Percentiles rank a stretch among this genome's conserved stretches.
These are phyloP conservation scores for Plasmodium blacklocki DNA, from an alignment of 169 alveolate genomes.

Conservation along the genomic window DNA sequence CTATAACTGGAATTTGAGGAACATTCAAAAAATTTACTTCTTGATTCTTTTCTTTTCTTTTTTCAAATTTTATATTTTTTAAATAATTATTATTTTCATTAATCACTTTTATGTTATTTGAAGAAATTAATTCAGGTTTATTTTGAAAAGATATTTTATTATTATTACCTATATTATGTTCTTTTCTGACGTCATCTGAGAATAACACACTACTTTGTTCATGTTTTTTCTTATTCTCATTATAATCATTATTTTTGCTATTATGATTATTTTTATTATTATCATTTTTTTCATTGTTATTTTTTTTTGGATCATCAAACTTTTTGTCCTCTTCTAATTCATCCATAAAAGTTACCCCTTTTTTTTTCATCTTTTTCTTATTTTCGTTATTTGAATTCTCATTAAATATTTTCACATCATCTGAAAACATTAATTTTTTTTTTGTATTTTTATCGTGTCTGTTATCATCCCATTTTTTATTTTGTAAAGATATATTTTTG, in stretches of 20 bases:
- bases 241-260: neutral
- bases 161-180: neutral
- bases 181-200: conserved; percentile 11
- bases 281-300: conserved; percentile 15
- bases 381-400: conserved; percentile 8
- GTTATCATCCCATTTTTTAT: neutral
- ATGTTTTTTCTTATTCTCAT: neutral
- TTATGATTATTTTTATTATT: neutral
- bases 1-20: neutral
- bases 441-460: conserved; percentile 23
- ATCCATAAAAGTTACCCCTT: conserved; percentile 27
- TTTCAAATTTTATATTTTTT: neutral
- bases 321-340: neutral
- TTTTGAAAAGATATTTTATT: neutral
- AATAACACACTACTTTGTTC: conserved; percentile 43
- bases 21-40: conserved; percentile 10
- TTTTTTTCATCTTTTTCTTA: conserved; percentile 12
- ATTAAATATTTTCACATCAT: conserved; percentile 19
- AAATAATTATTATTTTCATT: conserved; percentile 5
- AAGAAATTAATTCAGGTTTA: conserved; percentile 20
- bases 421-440: conserved; percentile 61
- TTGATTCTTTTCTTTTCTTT: conserved; percentile 10
- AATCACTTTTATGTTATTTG: conserved; percentile 4
- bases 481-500: conserved; percentile 7
- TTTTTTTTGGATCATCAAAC: neutral